phyloP scores from a whole-genome alignment of 495 filamentous ascomycete species.

The Tuber melanosporum region DNA sequence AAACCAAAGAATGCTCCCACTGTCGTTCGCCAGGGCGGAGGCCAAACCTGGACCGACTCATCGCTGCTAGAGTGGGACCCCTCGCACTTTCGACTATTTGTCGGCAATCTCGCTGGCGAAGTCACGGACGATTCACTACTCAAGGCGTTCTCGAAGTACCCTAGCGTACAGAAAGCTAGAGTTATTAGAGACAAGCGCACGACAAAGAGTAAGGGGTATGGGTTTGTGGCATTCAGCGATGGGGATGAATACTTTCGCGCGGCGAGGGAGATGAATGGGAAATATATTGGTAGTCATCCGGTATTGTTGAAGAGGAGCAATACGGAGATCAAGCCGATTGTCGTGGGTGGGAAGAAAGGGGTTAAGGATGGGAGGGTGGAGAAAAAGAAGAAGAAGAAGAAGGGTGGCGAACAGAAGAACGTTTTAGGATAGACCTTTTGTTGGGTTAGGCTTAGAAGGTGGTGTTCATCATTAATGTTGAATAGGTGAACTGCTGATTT shows the following conservation, averaged over 20 bases:
- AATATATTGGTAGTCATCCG: conserved; percentile 97
- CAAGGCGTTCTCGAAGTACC: conserved; percentile 86
- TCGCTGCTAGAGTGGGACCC: conserved; percentile 94
- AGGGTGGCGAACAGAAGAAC: conserved; percentile 34
- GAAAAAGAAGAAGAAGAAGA: conserved; percentile 42
- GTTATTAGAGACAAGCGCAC: conserved; percentile 95
- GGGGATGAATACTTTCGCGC: conserved; percentile 93
- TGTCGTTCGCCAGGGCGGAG: conserved; percentile 78
- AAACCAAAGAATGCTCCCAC: conserved; percentile 56
- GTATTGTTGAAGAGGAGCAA: conserved; percentile 77
- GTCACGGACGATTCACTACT: conserved; percentile 91
- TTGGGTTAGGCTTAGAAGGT: not conserved
- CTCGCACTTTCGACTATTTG: conserved; percentile 85
- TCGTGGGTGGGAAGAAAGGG: conserved; percentile 48
- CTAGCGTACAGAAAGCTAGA: conserved; percentile 80
- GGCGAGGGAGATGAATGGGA: conserved; percentile 95
- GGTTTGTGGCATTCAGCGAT: conserved; percentile 92
- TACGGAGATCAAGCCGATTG: conserved; percentile 75
- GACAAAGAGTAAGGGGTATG: conserved; percentile 90
- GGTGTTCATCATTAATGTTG: not conserved
- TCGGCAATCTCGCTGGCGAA: conserved; percentile 96
- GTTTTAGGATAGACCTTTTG: conserved; percentile 26
- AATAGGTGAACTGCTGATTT: not conserved
- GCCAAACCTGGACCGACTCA: conserved; percentile 80
- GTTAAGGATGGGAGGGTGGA: conserved; percentile 42